Evolutionary conservation across 75 land plant genomes (phyloP), one percentile per base, ranked within the genome.

Genomic region (Ceratopteris richardii): DNA sequence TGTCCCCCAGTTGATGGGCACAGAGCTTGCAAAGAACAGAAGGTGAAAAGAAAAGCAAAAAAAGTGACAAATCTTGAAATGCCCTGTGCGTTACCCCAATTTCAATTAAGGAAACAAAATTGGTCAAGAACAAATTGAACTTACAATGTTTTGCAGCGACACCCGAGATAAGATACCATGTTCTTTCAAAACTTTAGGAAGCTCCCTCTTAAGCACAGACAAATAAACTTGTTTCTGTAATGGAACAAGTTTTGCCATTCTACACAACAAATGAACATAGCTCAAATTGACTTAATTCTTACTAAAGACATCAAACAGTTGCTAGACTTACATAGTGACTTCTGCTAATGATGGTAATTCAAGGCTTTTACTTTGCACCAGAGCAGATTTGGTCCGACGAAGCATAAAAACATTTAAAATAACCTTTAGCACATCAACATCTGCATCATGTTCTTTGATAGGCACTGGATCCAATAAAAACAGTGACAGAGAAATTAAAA

Each of bases 61-160:
- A n/a, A n/a, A n/a, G n/a, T n/a, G n/a, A n/a, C n/a, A n/a, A n/a
- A n/a, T n/a, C n/a, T n/a, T n/a, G n/a, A n/a, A n/a, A n/a, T n/a
- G n/a, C n/a, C n/a, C n/a, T n/a, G n/a, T n/a, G n/a, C n/a, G n/a
- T n/a, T n/a, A n/a, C n/a, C n/a, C n/a, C n/a, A n/a, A n/a, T n/a
- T n/a, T n/a, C n/a, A n/a, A n/a, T n/a, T n/a, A n/a, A n/a, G n/a
- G n/a, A n/a, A n/a, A n/a, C n/a, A n/a, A n/a, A n/a, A n/a, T n/a
- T n/a, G n/a, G n/a, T n/a, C n/a, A n/a, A n/a, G n/a, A n/a, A n/a
- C n/a, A n/a, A n/a, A 24, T 33, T 67, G 21, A 31, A 54, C 73
- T 54, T 77, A 90, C 96, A 61, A 84, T 81, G 61, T 90, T 90
- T 39, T 87, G 92, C 31, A 90, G 72, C 16, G 92, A 83, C 42